These are phyloP conservation scores for Parasitella parasitica DNA, from an alignment of 371 early-diverging fungal species.

Conservation along the genomic window DNA sequence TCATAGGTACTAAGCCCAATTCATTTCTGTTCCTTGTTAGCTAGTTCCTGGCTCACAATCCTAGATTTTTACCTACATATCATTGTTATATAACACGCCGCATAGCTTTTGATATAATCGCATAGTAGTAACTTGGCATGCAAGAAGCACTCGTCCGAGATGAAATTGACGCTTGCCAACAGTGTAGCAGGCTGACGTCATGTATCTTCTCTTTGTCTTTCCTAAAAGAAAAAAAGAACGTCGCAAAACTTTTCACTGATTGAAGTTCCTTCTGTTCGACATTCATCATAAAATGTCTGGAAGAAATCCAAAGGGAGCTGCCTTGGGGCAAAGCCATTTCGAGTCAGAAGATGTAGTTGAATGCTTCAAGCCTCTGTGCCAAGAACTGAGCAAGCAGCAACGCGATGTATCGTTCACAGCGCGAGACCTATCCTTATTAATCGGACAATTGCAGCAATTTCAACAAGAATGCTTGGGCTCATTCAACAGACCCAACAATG, in stretches of 20 bases:
- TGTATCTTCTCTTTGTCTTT: neutral
- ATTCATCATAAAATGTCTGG: constrained; percentile 19
- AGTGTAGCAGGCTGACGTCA: neutral
- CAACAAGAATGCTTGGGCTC: constrained; percentile 65
- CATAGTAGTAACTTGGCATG: neutral
- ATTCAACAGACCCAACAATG: constrained; percentile 24
- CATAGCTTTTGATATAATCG: constrained; percentile 6
- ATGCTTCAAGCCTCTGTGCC: constrained; percentile 44
- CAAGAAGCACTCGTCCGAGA: no score
- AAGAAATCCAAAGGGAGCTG: constrained; percentile 38
- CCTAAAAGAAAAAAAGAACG: neutral
- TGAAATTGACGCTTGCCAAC: neutral
- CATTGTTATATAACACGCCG: neutral
- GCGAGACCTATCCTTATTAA: constrained; percentile 56
- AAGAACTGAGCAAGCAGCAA: constrained; percentile 37
- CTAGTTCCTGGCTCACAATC: no score
- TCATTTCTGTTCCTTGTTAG: constrained; percentile 36
- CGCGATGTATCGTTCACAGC: constrained; percentile 41
- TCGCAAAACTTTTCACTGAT: constrained; percentile 1
- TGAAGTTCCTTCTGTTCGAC: neutral
- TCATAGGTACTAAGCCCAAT: constrained; percentile 27
- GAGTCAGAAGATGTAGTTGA: constrained; percentile 40
- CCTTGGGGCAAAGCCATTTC: constrained; percentile 43
- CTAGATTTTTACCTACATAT: neutral
- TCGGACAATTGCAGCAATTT: constrained; percentile 61